Evolutionary conservation across 1,139 yeast species (phyloP).

Genomic region (Debaryomyces nepalensis): DNA sequence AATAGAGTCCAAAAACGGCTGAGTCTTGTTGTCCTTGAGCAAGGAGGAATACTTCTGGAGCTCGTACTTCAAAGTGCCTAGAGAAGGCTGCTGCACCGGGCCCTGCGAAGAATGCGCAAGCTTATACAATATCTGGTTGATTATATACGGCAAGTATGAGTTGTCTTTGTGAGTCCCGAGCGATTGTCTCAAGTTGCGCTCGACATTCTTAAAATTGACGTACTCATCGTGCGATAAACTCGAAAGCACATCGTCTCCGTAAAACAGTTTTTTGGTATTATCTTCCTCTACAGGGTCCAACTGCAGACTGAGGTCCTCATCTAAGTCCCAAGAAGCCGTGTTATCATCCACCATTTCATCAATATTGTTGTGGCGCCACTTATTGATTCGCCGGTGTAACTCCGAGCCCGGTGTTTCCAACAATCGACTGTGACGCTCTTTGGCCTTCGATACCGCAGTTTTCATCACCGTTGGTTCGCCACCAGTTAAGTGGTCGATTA

Average conservation of each 20-base stretch:
- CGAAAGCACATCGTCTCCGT: slow-evolving; percentile 27
- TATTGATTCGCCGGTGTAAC: slow-evolving; percentile 19
- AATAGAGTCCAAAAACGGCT: slow-evolving; percentile 10
- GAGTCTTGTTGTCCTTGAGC: slow-evolving; percentile 10
- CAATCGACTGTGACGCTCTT: slow-evolving; percentile 2
- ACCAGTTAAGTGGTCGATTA: slow-evolving; percentile 4
- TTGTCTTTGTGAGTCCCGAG: slow-evolving; percentile 5
- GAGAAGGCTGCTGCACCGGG: background rate
- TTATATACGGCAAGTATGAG: slow-evolving; percentile 13
- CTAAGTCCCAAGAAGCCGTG: slow-evolving; percentile 52
- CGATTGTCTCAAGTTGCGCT: slow-evolving; percentile 11
- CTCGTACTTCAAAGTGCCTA: slow-evolving; percentile 13
- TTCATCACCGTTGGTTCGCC: background rate
- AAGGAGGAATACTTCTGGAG: slow-evolving; percentile 16
- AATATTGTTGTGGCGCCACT: slow-evolving; percentile 21
- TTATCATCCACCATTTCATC: slow-evolving; percentile 40
- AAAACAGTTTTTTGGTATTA: slow-evolving; percentile 16
- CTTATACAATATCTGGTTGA: slow-evolving; percentile 19
- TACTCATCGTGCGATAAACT: slow-evolving; percentile 22
- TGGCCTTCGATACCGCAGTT: background rate
- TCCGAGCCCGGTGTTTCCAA: slow-evolving; percentile 6
- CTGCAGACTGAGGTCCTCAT: slow-evolving; percentile 32
- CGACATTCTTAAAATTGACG: slow-evolving; percentile 20
- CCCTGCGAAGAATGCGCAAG: slow-evolving; percentile 7
- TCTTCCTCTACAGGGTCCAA: background rate